phyloP scores from a whole-genome alignment of 345 rosid genomes.

The Citrus cavaleriei region DNA sequence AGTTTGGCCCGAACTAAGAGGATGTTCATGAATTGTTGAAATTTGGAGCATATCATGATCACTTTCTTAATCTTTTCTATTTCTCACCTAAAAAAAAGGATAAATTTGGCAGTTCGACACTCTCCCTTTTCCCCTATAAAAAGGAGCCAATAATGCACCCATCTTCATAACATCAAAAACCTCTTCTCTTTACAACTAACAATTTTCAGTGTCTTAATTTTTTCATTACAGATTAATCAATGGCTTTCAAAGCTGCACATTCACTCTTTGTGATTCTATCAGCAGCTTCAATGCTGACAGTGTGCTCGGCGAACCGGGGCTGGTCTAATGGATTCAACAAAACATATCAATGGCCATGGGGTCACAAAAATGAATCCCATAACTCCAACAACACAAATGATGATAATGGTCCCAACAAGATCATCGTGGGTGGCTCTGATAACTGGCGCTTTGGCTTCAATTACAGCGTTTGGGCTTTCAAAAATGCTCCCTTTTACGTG shows the following conservation, averaged over 20 bases:
- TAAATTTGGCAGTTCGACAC: constrained; percentile 21
- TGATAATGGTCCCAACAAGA: too few relatives aligned
- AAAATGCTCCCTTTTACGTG: too few relatives aligned
- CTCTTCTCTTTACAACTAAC: background rate
- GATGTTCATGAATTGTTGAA: background rate
- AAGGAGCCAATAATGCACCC: background rate
- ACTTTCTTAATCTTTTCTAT: background rate
- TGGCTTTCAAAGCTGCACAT: constrained; percentile 14
- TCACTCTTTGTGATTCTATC: constrained; percentile 1
- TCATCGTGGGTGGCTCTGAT: too few relatives aligned
- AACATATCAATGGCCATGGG: too few relatives aligned
- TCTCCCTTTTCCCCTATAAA: background rate
- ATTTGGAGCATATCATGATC: background rate
- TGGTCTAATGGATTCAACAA: too few relatives aligned
- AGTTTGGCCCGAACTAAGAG: too few relatives aligned
- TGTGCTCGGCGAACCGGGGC: too few relatives aligned
- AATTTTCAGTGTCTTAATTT: background rate
- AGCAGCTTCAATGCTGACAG: too few relatives aligned
- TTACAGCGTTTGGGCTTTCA: too few relatives aligned
- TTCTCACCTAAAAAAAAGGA: background rate
- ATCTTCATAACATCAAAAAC: background rate
- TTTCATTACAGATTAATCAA: background rate
- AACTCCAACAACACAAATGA: too few relatives aligned
- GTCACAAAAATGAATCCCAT: too few relatives aligned
- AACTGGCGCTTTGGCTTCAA: too few relatives aligned